These are phyloP conservation scores for Alternaria longipes DNA, from an alignment of 2,329 filamentous ascomycete species.

Conservation along the genomic window DNA sequence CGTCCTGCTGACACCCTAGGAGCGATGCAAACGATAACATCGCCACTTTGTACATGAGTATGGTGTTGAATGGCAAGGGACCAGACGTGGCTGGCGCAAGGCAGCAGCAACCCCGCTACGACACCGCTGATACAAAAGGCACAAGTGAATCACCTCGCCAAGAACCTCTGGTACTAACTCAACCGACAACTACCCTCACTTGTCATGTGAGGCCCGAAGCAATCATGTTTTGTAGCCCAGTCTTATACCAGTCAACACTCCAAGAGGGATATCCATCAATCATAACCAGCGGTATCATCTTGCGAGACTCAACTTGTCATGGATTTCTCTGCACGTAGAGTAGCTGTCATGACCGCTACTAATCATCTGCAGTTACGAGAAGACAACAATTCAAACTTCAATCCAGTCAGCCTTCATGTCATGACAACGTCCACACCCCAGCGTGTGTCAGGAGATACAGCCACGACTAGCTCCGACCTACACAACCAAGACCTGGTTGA, in stretches of 20 bases:
- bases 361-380: conserved; percentile 5
- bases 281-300: neutral
- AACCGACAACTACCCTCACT: neutral
- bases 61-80: neutral
- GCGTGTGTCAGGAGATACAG: neutral
- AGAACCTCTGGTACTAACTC: neutral
- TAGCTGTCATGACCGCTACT: neutral
- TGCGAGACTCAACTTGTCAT: neutral
- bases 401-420: neutral
- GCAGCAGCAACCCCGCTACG: neutral
- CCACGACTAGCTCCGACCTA: neutral
- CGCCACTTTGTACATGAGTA: neutral
- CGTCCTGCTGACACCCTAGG: no score
- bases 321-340: neutral
- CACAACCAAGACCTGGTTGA: conserved; percentile 21
- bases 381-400: neutral
- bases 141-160: neutral
- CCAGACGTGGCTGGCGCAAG: neutral
- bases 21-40: neutral
- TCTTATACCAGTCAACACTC: neutral
- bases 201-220: neutral
- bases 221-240: neutral
- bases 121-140: neutral
- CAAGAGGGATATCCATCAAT: neutral
- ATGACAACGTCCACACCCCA: neutral